These are phyloP conservation scores for Penicillium coffeae DNA, from an alignment of 495 filamentous ascomycete species.

Conservation along the genomic window DNA sequence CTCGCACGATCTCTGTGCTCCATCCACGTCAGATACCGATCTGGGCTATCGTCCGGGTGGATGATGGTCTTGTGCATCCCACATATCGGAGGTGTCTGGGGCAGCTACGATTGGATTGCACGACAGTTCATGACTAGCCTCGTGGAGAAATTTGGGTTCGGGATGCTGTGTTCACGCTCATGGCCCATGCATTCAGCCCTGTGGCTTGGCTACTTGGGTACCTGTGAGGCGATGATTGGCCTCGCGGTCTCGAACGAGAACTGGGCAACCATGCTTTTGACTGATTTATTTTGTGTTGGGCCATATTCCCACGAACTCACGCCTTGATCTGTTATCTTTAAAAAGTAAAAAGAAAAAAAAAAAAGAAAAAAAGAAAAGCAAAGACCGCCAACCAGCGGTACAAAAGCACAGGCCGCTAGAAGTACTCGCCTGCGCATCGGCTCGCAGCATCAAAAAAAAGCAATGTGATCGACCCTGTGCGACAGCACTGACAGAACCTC, in stretches of 20 bases:
- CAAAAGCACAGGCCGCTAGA: neutral
- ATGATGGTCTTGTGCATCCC: neutral
- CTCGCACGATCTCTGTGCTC: neutral
- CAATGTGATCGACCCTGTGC: constrained; percentile 18
- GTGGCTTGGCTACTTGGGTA: neutral
- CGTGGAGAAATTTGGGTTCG: constrained; percentile 20
- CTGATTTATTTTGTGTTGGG: too few relatives aligned
- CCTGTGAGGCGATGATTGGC: too few relatives aligned
- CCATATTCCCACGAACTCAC: too few relatives aligned
- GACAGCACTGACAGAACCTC: constrained; percentile 1
- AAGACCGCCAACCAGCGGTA: too few relatives aligned
- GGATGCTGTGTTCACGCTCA: constrained; percentile 1
- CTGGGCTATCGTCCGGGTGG: neutral
- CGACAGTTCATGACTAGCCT: constrained; percentile 12
- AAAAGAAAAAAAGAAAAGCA: too few relatives aligned
- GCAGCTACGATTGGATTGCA: neutral
- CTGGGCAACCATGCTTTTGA: too few relatives aligned
- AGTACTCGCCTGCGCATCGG: constrained; percentile 10
- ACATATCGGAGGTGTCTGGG: neutral
- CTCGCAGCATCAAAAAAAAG: constrained; percentile 15
- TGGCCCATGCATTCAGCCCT: constrained; percentile 3
- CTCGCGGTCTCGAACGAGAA: too few relatives aligned
- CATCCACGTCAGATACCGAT: too few relatives aligned
- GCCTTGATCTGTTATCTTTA: too few relatives aligned
- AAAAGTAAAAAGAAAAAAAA: too few relatives aligned